Evolutionary conservation across 345 rosid genomes (phyloP), one percentile per base, ranked within the genome.

Genomic region (Salix dunnii): DNA sequence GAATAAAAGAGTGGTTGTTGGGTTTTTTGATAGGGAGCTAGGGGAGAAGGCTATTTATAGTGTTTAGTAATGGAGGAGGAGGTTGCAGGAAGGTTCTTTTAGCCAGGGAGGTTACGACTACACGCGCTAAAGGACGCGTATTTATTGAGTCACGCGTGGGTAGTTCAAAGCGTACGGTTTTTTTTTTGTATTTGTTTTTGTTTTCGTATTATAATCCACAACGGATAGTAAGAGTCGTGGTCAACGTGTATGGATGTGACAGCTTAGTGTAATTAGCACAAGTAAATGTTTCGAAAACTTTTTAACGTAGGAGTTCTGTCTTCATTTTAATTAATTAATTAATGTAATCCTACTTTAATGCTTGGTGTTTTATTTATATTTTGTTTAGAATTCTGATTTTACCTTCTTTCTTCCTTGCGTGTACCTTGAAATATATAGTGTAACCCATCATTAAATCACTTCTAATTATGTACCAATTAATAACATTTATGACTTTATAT

Each of bases 41-140:
- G n/a, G 21, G 30, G 43, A 1, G 18, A 2, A 16, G 16, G 51
- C 13, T 9, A 31, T 7, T 31, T 46, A 46, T 46, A 25, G 0
- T 27, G 33, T 6, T 1, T 42, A 7, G 25, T 13, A 12, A 60
- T 21, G 18, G 35, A 5, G 61, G 4, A 9, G 10, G 78, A 23
- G 51, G 66, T 53, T 55, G 18, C 73, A 21, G 6, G 68, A 28
- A 67, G 53, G 64, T 66, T 74, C 71, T 53, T 21, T 21, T 35
- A 30, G 6, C 7, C 3, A 2, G 6, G 23, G 35, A 23, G 33
- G 72, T 36, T 68, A 25, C 10, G 35, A 0, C 14, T 23, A 20
- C 67, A 76, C 78, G 73, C 78, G 73, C 73, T 55, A 14, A 4
- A 2, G 55, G 16, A 68, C 55, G 78, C 73, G 78, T 68, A 53